Conservation (phyloP, 2,329 filamentous ascomycete genomes). For the Diaporthe vaccinii region DNA sequence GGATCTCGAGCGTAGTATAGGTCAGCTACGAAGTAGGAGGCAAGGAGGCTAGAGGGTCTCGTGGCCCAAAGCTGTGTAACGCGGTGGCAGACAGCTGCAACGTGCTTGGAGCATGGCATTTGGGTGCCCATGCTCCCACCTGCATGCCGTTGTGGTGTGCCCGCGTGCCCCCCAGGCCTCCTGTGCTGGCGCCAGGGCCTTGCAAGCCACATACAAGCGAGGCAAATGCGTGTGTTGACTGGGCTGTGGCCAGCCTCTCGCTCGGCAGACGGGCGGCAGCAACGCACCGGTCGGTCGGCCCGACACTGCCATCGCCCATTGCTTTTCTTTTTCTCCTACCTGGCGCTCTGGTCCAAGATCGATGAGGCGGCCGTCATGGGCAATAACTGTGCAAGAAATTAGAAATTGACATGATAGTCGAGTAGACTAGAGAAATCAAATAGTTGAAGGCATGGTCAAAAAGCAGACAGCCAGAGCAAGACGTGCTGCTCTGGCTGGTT, state of each 20-base stretch:
- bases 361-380: not conserved
- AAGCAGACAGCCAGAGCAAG: not conserved
- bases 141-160: not conserved
- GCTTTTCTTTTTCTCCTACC: not conserved
- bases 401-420: not conserved
- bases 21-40: not conserved
- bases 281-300: not conserved
- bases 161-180: not conserved
- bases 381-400: not conserved
- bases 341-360: not conserved
- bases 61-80: constrained; percentile 16
- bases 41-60: not conserved
- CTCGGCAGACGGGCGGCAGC: not conserved
- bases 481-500: not conserved
- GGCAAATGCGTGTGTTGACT: not conserved
- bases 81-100: constrained; percentile 9
- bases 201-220: not conserved
- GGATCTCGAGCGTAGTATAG: not conserved
- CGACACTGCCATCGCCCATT: not conserved
- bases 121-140: not conserved
- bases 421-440: no score
- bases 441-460: not conserved
- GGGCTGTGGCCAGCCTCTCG: not conserved
- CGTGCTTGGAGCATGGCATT: constrained; percentile 5
- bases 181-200: not conserved